Conservation (phyloP, 179 eudicot genomes). For the Spergularia azorica region DNA sequence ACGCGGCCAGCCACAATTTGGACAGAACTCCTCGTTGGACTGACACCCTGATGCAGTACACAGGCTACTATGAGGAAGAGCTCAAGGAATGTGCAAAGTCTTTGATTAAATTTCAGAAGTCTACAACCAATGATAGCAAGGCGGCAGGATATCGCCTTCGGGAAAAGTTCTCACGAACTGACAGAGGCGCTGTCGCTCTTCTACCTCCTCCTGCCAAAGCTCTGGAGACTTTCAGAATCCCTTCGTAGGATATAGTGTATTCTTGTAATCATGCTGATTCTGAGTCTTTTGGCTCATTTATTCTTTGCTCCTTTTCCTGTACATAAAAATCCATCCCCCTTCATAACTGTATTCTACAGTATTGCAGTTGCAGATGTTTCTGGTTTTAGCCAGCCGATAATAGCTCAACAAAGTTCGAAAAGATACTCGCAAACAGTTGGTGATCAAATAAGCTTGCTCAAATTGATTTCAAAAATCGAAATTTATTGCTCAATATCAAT, state of each 20-base stretch:
- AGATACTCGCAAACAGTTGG: no score
- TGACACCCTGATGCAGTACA: conserved; percentile 65
- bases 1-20: conserved; percentile 56
- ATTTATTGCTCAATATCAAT: conserved; percentile 15
- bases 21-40: conserved; percentile 66
- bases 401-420: no score
- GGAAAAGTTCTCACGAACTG: conserved; percentile 53
- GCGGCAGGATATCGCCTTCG: conserved; percentile 50
- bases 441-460: background rate
- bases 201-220: conserved; percentile 44
- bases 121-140: conserved; percentile 36
- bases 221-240: background rate
- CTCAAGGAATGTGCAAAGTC: conserved; percentile 66
- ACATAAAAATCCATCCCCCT: no score
- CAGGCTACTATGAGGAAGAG: conserved; percentile 62
- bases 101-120: conserved; percentile 46
- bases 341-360: no score
- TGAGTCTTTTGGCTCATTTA: no score
- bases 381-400: no score
- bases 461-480: background rate
- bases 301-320: no score
- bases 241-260: background rate
- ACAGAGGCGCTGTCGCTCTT: conserved; percentile 64
- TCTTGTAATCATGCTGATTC: background rate
- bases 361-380: no score